Conservation (phyloP, 1,139 yeast genomes). For the Scheffersomyces lignicola region DNA sequence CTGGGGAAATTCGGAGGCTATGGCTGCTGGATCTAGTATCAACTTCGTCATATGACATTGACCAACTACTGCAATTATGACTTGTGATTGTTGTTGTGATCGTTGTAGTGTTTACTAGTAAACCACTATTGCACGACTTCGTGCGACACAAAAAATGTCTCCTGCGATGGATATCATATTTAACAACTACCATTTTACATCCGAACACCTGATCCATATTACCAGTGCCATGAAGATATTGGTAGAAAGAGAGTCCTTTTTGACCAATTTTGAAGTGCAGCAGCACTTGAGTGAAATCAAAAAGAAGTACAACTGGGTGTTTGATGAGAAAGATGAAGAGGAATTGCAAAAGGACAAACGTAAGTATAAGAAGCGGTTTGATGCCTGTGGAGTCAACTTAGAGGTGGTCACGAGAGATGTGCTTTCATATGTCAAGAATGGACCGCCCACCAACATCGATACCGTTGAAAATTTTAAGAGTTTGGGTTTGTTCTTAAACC, state of each 20-base stretch:
- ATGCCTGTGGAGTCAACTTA: constrained; percentile 47
- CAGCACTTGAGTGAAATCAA: constrained; percentile 58
- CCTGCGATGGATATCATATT: constrained; percentile 4
- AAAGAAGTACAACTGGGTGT: constrained; percentile 46
- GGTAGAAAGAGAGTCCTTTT: constrained; percentile 56
- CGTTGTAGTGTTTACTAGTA: not conserved
- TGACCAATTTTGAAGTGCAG: constrained; percentile 72
- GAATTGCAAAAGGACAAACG: constrained; percentile 25
- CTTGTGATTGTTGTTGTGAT: not conserved
- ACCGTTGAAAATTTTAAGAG: constrained; percentile 49
- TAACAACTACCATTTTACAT: no score
- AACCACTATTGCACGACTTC: no score
- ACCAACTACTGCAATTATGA: not conserved
- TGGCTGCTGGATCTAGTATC: constrained; percentile 26
- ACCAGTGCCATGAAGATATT: constrained; percentile 50
- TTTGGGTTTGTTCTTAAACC: constrained; percentile 53
- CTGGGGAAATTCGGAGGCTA: constrained; percentile 20
- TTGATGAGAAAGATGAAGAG: constrained; percentile 38
- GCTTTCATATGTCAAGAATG: constrained; percentile 46
- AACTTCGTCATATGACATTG: constrained; percentile 33
- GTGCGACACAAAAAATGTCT: not conserved
- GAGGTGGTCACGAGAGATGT: constrained; percentile 73
- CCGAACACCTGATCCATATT: no score
- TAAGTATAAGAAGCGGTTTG: constrained; percentile 41
- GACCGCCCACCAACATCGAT: constrained; percentile 44